phyloP scores from a whole-genome alignment of 2,329 filamentous ascomycete species.

The Pestalotiopsis sp. region DNA sequence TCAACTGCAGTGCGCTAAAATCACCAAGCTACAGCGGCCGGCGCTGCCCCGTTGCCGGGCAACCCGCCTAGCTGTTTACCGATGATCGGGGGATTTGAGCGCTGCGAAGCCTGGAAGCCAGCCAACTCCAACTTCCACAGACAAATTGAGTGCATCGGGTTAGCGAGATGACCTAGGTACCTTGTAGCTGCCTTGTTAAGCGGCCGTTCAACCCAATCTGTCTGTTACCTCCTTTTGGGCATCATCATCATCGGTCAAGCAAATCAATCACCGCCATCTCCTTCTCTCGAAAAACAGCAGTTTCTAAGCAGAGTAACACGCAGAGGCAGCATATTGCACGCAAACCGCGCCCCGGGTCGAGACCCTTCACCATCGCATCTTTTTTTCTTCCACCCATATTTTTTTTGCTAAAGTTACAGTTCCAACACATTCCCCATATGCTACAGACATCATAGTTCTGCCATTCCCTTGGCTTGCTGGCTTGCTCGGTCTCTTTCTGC shows the following conservation, averaged over 20 bases:
- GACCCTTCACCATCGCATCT: not conserved
- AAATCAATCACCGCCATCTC: not conserved
- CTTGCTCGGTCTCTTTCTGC: not conserved
- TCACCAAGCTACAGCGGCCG: too few species aligned
- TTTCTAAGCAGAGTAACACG: not conserved
- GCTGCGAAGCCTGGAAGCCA: not conserved
- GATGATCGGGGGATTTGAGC: not conserved
- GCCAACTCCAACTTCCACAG: not conserved
- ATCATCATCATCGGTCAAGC: not conserved
- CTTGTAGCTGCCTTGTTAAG: too few species aligned
- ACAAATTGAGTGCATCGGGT: not conserved
- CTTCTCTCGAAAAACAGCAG: not conserved
- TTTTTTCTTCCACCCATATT: not conserved
- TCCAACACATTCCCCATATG: not conserved
- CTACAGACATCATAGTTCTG: not conserved
- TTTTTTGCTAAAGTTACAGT: not conserved
- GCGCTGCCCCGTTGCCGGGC: not conserved
- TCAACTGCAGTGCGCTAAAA: not conserved
- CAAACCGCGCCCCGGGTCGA: too few species aligned
- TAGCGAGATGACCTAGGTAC: too few species aligned
- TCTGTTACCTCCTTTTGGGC: not conserved
- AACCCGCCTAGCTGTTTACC: not conserved
- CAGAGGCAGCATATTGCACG: too few species aligned
- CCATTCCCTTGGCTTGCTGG: not conserved
- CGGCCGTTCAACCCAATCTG: not conserved